Base-by-base conservation (phyloP, 345 rosid species). In the Syzygium grande region DNA sequence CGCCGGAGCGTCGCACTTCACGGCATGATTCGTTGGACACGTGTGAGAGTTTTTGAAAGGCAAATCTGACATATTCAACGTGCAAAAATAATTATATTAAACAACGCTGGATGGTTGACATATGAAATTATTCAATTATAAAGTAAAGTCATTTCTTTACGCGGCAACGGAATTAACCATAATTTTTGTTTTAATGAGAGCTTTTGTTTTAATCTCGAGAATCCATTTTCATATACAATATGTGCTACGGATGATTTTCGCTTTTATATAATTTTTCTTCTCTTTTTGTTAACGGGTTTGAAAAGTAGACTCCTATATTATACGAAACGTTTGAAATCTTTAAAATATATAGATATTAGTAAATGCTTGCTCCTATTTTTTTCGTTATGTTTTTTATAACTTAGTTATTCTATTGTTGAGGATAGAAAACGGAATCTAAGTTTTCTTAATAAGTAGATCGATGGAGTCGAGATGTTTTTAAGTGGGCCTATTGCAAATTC, bases 381-480 rank as follows among this genome's bases (percentile, higher is more conserved):
- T 25, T 25, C 4, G 5, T 22, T 56, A 9, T 3, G 22, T 17
- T 53, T 59, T 53, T 59, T 59, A 11, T 27, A 27, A 27, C 12
- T 27, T 59, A 27, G 15, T 27, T 27, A 59, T 59, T 59, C 0
- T 30, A 59, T 59, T 27, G 16, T 27, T 5, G 65, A 59, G 30
- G 15, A 59, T 27, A 59, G 30, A 59, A 59, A 11, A 3, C 4
- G 11, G 0, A 59, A 59, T 27, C 16, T 27, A 11, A 65, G 16
- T 65, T 65, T 34, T 30, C 78, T 8, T 9, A 14, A 2, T 19
- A 63, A 0, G 0, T 7, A 0, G 38, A 29, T 29, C 11, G 5
- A 63, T 29, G 2, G 21, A 6, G 38, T 14, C 0, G 7, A 3
- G 21, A 63, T 29, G 16, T 27, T 59, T 59, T 27, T 59, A 27